These are phyloP conservation scores for Pseudonitzschia delicatissima DNA, from an alignment of 108 stramenopile species.

Conservation along the genomic window DNA sequence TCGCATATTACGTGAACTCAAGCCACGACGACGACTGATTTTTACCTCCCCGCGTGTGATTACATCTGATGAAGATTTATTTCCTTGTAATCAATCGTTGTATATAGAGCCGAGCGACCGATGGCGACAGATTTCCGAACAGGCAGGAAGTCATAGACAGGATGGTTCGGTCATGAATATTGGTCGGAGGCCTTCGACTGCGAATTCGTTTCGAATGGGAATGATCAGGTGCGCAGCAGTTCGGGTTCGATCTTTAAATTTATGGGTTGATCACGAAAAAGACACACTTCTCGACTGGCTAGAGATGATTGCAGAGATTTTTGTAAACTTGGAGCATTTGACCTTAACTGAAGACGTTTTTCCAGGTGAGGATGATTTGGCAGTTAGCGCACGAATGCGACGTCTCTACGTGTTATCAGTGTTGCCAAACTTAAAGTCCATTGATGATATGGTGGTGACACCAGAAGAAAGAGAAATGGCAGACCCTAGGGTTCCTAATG, in stretches of 20 bases:
- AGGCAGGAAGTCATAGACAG: conserved; percentile 43
- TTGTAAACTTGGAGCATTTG: conserved; percentile 38
- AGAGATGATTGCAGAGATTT: conserved; percentile 28
- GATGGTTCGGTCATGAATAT: conserved; percentile 21
- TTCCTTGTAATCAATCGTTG: conserved; percentile 9
- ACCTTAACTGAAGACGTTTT: conserved; percentile 18
- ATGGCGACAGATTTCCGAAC: conserved; percentile 34
- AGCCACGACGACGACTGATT: not conserved
- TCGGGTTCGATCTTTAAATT: conserved; percentile 18
- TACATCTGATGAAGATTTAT: conserved; percentile 16
- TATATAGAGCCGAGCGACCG: conserved; percentile 17
- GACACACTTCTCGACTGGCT: conserved; percentile 29
- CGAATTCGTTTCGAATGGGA: conserved; percentile 19
- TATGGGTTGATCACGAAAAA: conserved; percentile 12
- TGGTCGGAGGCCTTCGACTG: not conserved
- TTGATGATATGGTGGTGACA: conserved; percentile 35
- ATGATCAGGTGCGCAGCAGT: conserved; percentile 11
- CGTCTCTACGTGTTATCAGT: conserved; percentile 40
- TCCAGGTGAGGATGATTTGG: conserved; percentile 25
- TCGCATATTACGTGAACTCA: not conserved
- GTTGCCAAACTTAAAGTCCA: conserved; percentile 34
- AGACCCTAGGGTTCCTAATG: not conserved
- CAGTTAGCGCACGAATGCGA: conserved; percentile 37
- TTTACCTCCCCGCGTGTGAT: conserved; percentile 22
- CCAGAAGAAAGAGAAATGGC: conserved; percentile 29